Conservation (phyloP, 495 filamentous ascomycete species). For the Rhypophila decipiens region DNA sequence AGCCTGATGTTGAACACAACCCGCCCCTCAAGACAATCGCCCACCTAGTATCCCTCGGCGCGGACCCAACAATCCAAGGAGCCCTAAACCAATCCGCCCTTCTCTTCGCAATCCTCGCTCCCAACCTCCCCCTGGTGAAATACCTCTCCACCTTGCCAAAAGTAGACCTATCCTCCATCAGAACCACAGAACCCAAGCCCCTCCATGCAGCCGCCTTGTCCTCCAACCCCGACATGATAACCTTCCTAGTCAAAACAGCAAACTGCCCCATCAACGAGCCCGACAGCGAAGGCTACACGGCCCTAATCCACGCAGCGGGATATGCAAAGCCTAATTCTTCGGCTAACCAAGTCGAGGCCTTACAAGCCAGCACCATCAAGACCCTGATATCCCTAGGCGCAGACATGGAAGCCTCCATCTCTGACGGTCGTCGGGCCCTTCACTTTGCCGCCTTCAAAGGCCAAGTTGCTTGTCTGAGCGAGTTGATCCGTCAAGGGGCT, state of each 20-base stretch:
- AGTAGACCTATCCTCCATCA: not conserved
- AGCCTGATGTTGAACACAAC: not conserved
- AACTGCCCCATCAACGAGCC: slow-evolving; percentile 1
- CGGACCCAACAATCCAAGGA: slow-evolving; percentile 2
- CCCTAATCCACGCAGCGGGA: slow-evolving; percentile 5
- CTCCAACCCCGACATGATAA: not conserved
- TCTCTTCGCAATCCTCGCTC: slow-evolving; percentile 1
- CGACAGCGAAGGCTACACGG: slow-evolving; percentile 3
- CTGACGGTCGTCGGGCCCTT: not conserved
- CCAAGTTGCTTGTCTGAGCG: not conserved
- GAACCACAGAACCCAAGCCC: not conserved
- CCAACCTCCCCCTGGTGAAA: slow-evolving; percentile 3
- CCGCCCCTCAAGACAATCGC: not conserved
- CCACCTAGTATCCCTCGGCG: slow-evolving; percentile 8
- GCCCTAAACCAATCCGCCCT: slow-evolving; percentile 3
- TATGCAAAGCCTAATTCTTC: not conserved
- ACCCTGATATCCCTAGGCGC: slow-evolving; percentile 1
- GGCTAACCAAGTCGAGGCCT: not conserved
- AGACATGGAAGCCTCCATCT: not conserved
- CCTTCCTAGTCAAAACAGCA: not conserved
- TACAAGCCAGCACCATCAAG: too few relatives aligned
- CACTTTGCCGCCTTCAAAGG: slow-evolving; percentile 7
- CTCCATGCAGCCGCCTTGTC: not conserved
- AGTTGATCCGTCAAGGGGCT: slow-evolving; percentile 1
- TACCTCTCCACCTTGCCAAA: slow-evolving; percentile 6